A percentile compares a stretch with the other conserved stretches of the same genome.
These are phyloP conservation scores for Corynespora cassiicola DNA, from an alignment of 2,329 filamentous ascomycete species.

Conservation along the genomic window DNA sequence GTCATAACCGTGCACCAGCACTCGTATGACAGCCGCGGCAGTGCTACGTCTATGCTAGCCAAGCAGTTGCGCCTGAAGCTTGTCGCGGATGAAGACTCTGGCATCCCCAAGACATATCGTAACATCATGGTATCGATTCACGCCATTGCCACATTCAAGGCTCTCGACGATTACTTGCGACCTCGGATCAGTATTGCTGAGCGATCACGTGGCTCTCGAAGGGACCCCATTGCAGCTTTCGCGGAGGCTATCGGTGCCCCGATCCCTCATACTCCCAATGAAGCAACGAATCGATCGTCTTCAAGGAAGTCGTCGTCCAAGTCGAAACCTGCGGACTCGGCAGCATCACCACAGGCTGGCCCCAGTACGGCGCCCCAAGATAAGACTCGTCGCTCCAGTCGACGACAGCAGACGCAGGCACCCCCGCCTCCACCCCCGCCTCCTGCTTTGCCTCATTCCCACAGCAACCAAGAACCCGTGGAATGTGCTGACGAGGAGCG, in stretches of 20 bases:
- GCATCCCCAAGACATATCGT: conserved; percentile 84
- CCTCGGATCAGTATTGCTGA: conserved; percentile 86
- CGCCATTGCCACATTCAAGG: conserved; percentile 97
- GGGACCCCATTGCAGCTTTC: conserved; percentile 75
- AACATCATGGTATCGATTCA: conserved; percentile 99
- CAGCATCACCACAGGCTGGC: conserved; percentile 55
- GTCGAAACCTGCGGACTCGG: conserved; percentile 34
- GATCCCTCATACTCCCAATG: conserved; percentile 42
- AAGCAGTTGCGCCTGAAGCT: conserved; percentile 93
- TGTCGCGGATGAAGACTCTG: conserved; percentile 86
- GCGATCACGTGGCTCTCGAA: conserved; percentile 68
- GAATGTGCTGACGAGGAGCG: conserved; percentile 95
- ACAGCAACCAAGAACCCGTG: conserved; percentile 63
- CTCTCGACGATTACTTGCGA: conserved; percentile 91
- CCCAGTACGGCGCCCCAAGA: conserved; percentile 58
- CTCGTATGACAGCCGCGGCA: conserved; percentile 87
- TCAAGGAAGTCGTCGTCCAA: conserved; percentile 40
- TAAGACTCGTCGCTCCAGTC: conserved; percentile 71
- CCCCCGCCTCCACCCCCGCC: conserved; percentile 60
- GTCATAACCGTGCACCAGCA: conserved; percentile 95
- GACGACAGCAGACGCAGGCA: conserved; percentile 59
- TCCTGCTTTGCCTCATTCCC: conserved; percentile 49
- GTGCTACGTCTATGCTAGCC: conserved; percentile 92
- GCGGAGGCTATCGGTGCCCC: conserved; percentile 70
- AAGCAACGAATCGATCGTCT: conserved; percentile 33